Evolutionary conservation across 345 rosid species (phyloP).

Genomic region (Erysimum cheiranthoides): DNA sequence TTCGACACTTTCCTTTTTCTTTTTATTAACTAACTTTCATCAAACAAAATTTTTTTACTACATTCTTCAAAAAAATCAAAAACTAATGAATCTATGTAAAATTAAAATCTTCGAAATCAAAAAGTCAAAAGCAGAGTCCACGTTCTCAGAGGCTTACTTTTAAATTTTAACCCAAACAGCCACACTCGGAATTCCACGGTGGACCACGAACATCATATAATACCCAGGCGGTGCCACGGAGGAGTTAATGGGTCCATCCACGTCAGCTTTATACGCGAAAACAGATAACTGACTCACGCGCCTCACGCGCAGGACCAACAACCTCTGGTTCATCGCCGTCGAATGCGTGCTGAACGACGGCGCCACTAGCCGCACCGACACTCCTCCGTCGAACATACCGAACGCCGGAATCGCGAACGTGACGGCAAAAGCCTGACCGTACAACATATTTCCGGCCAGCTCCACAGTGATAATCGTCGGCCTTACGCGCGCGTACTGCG

Average conservation of each 20-base stretch:
- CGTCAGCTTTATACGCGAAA: slow-evolving; percentile 54
- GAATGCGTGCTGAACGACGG: slow-evolving; percentile 82
- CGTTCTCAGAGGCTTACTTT: slow-evolving; percentile 29
- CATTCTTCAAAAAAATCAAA: not conserved
- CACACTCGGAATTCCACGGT: slow-evolving; percentile 63
- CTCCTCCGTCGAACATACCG: slow-evolving; percentile 36
- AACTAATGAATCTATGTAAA: slow-evolving; percentile 12
- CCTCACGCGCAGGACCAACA: slow-evolving; percentile 54
- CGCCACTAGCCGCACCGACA: slow-evolving; percentile 53
- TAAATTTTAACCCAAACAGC: slow-evolving; percentile 69
- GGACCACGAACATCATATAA: slow-evolving; percentile 74
- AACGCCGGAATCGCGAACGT: slow-evolving; percentile 47
- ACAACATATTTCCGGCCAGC: slow-evolving; percentile 49
- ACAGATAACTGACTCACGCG: slow-evolving; percentile 50
- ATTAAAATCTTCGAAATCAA: not conserved
- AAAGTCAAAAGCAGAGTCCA: slow-evolving; percentile 21
- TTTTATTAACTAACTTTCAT: slow-evolving; percentile 2
- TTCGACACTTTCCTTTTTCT: not conserved
- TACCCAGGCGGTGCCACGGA: slow-evolving; percentile 76
- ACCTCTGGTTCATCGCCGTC: slow-evolving; percentile 72
- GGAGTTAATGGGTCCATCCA: slow-evolving; percentile 50
- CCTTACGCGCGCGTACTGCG: slow-evolving; percentile 46
- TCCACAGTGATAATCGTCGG: slow-evolving; percentile 69
- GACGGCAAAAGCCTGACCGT: slow-evolving; percentile 48
- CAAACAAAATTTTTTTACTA: slow-evolving; percentile 9